Base-by-base conservation (phyloP, 257 asterid species). In the Mentha longifolia region DNA sequence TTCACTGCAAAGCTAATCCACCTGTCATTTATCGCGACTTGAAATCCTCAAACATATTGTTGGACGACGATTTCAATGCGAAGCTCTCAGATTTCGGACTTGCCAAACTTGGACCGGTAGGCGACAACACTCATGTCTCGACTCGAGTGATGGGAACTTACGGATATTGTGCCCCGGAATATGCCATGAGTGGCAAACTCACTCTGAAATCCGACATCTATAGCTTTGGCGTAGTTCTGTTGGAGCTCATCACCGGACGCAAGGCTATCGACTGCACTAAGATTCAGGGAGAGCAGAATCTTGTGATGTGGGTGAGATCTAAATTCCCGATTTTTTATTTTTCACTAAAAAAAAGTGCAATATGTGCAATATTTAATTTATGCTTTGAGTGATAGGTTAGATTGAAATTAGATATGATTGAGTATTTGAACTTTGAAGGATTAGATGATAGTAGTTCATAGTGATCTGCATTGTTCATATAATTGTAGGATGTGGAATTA, bases 121-220 rank as follows among this genome's bases (percentile, higher is more conserved):
- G 98, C 0, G 98, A 90, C 70, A 88, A 90, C 20, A 86, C 96
- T 42, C 98, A 92, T 25, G 98, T 92, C 57, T 90, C 97, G n/a
- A 92, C 98, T 0, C 86, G 97, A 20, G 97, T 92, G 25, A 90
- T 92, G 98, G 98, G 98, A 25, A 92, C 98, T 43, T 88, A 86
- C 10, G 98, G 98, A 33, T 92, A 89, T 56, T 92, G 98, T 65
- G 96, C 97, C 19, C 98, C 98, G 0, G 98, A 92, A 69, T 92
- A 92, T 30, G 96, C 96, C 20, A 83, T 85, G 91, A 92, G 90
- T 2, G 98, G 98, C 22, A 92, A 85, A 75, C 55, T 92, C 70
- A 92, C 97, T 54, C 79, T 92, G n/a, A 89, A 90, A 76, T 92
- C 98, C 0, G 98, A 92, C 33, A 92, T 92, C 52, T 92, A 92